A percentile compares a stretch with the other conserved stretches of the same genome.
Conservation (phyloP, 2,329 filamentous ascomycete genomes). For the Rachicladosporium sp. region DNA sequence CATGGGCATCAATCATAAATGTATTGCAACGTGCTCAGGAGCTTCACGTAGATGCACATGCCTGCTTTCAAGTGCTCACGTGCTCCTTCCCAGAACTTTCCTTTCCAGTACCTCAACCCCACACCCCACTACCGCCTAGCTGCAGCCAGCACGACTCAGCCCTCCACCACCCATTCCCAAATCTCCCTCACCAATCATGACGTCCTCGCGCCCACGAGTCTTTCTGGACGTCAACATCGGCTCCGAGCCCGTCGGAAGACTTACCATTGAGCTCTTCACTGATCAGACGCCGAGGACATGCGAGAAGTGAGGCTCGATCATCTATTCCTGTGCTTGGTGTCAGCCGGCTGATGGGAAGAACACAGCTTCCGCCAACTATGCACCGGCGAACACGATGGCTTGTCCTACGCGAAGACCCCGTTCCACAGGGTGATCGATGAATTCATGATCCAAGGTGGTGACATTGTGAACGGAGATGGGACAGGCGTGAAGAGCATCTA, state of each 20-base stretch:
- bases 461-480: slow-evolving; percentile 29
- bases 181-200: not conserved
- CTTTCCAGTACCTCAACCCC: too few relatives aligned
- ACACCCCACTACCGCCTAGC: too few relatives aligned
- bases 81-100: too few relatives aligned
- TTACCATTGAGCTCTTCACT: slow-evolving; percentile 34
- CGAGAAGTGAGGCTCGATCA: slow-evolving; percentile 29
- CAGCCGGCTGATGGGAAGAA: slow-evolving; percentile 6
- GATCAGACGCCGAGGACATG: slow-evolving; percentile 34
- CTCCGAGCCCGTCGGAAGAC: slow-evolving; percentile 27
- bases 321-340: not conserved
- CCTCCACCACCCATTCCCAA: too few relatives aligned
- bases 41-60: too few relatives aligned
- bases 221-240: slow-evolving; percentile 32
- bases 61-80: too few relatives aligned
- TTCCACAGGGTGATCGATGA: slow-evolving; percentile 32
- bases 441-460: slow-evolving; percentile 34
- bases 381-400: slow-evolving; percentile 24
- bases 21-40: too few relatives aligned
- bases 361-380: slow-evolving; percentile 34
- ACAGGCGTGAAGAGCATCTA: slow-evolving; percentile 31
- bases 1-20: too few relatives aligned
- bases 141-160: too few relatives aligned
- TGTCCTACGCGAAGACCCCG: slow-evolving; percentile 26
- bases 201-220: slow-evolving; percentile 23